A percentile compares a stretch with the other conserved stretches of the same genome.
These are phyloP conservation scores for Hemileccinum impolitum DNA, from an alignment of 768 basidiomycete species.

Conservation along the genomic window DNA sequence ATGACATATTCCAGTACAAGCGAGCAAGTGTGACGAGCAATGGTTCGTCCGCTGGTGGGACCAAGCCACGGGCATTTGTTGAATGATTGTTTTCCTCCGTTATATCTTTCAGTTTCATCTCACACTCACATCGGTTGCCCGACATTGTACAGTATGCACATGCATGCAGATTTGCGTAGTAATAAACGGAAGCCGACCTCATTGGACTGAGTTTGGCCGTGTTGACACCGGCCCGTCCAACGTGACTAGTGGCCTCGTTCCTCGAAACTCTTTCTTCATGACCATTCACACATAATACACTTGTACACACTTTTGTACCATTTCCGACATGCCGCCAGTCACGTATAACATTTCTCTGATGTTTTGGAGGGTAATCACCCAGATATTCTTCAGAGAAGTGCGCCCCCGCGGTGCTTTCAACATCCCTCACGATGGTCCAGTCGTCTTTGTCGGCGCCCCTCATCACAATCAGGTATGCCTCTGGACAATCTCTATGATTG, in stretches of 20 bases:
- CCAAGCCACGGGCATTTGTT: slow-evolving; percentile 12
- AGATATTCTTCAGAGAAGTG: slow-evolving; percentile 96
- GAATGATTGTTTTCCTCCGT: slow-evolving; percentile 18
- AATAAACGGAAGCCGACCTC: slow-evolving; percentile 9
- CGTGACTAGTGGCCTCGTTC: neutral
- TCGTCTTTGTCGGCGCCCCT: slow-evolving; percentile 91
- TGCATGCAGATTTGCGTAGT: slow-evolving; percentile 22
- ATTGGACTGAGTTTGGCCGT: slow-evolving; percentile 24
- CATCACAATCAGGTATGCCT: slow-evolving; percentile 81
- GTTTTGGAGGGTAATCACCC: slow-evolving; percentile 83
- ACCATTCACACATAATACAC: slow-evolving; percentile 3
- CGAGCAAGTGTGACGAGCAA: slow-evolving; percentile 60
- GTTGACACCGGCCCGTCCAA: slow-evolving; percentile 18
- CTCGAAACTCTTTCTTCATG: slow-evolving; percentile 9
- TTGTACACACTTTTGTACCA: neutral
- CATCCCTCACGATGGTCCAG: slow-evolving; percentile 84
- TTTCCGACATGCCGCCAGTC: slow-evolving; percentile 21
- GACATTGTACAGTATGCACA: slow-evolving; percentile 31
- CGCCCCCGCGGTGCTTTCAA: slow-evolving; percentile 93
- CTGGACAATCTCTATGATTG: slow-evolving; percentile 3
- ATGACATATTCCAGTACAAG: slow-evolving; percentile 77
- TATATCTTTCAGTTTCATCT: slow-evolving; percentile 20
- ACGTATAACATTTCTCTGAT: slow-evolving; percentile 74
- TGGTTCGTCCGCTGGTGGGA: slow-evolving; percentile 32
- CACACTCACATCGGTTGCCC: slow-evolving; percentile 14